Conservation (phyloP, 2,329 filamentous ascomycete species). For the Pezicula rhizophila region DNA sequence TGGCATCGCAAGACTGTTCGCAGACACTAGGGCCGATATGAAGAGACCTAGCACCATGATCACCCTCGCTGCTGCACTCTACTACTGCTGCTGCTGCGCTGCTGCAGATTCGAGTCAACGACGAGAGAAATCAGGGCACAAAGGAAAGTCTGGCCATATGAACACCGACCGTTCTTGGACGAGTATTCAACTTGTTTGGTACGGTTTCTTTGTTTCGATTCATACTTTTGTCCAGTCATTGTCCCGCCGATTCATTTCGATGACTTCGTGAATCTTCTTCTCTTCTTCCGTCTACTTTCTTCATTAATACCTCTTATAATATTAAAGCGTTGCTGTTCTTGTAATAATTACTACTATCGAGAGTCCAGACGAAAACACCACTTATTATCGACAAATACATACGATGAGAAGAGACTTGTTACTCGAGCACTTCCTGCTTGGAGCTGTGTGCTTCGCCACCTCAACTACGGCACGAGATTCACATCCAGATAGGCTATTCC, state of each 20-base stretch:
- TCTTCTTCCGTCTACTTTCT: conserved; percentile 12
- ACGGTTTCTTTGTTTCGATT: conserved; percentile 12
- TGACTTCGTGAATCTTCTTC: conserved; percentile 5
- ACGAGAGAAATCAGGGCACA: background rate
- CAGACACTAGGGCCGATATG: conserved; percentile 17
- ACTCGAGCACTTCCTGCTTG: conserved; percentile 11
- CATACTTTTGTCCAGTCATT: conserved; percentile 24
- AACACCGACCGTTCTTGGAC: background rate
- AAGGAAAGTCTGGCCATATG: background rate
- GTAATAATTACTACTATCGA: background rate
- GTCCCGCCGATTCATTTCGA: conserved; percentile 12
- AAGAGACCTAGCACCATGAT: conserved; percentile 1
- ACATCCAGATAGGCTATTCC: conserved; percentile 32
- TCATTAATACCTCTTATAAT: conserved; percentile 32
- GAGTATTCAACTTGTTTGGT: background rate
- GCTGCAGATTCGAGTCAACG: background rate
- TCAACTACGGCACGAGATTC: conserved; percentile 32
- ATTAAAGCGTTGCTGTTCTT: conserved; percentile 23
- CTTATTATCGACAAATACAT: background rate
- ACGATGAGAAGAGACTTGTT: conserved; percentile 16
- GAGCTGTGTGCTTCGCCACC: conserved; percentile 26
- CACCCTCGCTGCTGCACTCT: background rate
- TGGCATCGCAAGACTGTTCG: conserved; percentile 21
- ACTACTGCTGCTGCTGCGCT: background rate
- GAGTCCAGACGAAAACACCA: background rate